These are phyloP conservation scores for Prinsepia uniflora DNA, from an alignment of 306 rosid genomes.

Conservation along the genomic window DNA sequence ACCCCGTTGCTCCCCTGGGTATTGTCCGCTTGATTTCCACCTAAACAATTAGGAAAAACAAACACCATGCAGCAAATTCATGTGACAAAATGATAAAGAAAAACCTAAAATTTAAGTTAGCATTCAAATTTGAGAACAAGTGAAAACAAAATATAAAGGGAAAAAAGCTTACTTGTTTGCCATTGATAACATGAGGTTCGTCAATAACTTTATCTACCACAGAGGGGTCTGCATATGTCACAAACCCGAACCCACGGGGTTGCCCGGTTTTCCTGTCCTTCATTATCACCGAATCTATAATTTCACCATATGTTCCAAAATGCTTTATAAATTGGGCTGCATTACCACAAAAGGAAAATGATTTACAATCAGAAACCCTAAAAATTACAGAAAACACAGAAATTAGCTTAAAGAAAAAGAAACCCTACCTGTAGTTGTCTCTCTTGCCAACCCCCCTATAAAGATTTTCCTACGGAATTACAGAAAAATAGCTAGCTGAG, in stretches of 20 bases:
- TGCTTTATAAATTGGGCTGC: slow-evolving; percentile 85
- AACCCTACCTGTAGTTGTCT: slow-evolving; percentile 81
- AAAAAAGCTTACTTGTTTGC: slow-evolving; percentile 56
- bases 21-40: slow-evolving; percentile 97
- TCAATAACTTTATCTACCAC: slow-evolving; percentile 91
- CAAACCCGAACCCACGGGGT: slow-evolving; percentile 93
- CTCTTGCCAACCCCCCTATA: slow-evolving; percentile 95
- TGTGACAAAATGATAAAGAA: neutral
- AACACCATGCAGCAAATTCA: neutral
- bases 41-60: slow-evolving; percentile 38
- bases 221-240: slow-evolving; percentile 73
- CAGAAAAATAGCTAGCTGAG: slow-evolving; percentile 17
- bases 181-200: slow-evolving; percentile 72
- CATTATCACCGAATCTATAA: slow-evolving; percentile 87
- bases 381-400: neutral
- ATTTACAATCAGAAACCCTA: slow-evolving; percentile 18
- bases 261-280: slow-evolving; percentile 91
- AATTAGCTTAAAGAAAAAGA: slow-evolving; percentile 5
- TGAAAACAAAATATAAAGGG: neutral
- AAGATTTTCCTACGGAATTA: slow-evolving; percentile 90
- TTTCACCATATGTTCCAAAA: slow-evolving; percentile 80
- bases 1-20: slow-evolving; percentile 76
- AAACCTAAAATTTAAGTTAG: neutral
- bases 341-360: slow-evolving; percentile 14
- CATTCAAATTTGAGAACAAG: neutral